Evolutionary conservation across 106 monocot genomes (phyloP).

Genomic region (Acorus gramineus): DNA sequence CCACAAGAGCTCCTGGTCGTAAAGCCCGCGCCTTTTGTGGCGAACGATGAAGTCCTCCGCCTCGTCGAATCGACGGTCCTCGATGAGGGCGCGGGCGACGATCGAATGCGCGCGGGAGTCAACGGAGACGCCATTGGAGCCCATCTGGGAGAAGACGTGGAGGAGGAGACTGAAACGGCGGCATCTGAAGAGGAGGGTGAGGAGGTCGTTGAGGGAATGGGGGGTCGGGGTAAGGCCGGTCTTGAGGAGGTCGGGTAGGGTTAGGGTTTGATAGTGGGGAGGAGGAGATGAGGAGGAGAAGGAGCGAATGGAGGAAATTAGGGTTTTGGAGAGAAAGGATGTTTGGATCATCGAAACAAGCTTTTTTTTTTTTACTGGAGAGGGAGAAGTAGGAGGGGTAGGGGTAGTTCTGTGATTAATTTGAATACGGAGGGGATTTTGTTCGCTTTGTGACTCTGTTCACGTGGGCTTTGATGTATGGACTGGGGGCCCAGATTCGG

Average conservation of each 20-base stretch:
- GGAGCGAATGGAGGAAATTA: too few relatives aligned
- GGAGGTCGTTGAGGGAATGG: conserved; percentile 35
- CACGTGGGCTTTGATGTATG: too few relatives aligned
- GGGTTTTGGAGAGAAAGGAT: too few relatives aligned
- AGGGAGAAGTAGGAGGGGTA: too few relatives aligned
- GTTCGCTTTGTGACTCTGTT: too few relatives aligned
- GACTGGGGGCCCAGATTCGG: too few relatives aligned
- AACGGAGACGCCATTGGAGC: conserved; percentile 20
- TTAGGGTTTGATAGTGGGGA: background rate
- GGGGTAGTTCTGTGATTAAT: too few relatives aligned
- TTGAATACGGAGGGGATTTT: too few relatives aligned
- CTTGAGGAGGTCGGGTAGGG: conserved; percentile 39
- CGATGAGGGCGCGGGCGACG: conserved; percentile 37
- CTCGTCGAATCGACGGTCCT: conserved; percentile 24
- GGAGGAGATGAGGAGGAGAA: too few relatives aligned
- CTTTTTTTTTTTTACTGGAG: too few relatives aligned
- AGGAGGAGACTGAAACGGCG: conserved; percentile 30
- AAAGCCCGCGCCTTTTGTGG: conserved; percentile 14
- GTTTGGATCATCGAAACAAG: too few relatives aligned
- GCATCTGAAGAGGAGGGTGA: conserved; percentile 35
- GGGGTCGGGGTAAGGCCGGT: conserved; percentile 26
- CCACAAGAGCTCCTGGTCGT: conserved; percentile 21
- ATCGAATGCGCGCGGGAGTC: conserved; percentile 26
- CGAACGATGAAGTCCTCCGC: conserved; percentile 25
- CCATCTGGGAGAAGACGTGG: conserved; percentile 45